Conservation (phyloP, 805 yeast genomes). For the Saturnispora gosingensis region DNA sequence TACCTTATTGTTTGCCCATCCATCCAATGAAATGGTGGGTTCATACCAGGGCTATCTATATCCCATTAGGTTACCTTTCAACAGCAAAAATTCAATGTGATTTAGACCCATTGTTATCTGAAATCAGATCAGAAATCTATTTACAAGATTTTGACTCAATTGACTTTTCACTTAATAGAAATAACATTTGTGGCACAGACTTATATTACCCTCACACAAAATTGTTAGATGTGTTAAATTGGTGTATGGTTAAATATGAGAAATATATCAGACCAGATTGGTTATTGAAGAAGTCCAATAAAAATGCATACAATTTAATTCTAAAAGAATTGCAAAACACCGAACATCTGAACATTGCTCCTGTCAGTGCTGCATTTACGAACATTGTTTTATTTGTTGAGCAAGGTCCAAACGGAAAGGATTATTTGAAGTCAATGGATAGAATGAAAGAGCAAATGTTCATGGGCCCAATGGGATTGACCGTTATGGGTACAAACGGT, state of each 20-base stretch:
- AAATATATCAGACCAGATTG: conserved; percentile 66
- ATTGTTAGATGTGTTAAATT: conserved; percentile 54
- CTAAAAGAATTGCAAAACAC: conserved; percentile 73
- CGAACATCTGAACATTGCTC: conserved; percentile 79
- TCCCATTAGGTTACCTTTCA: conserved; percentile 77
- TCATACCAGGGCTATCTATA: conserved; percentile 86
- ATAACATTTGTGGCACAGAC: conserved; percentile 85
- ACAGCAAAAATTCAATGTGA: conserved; percentile 46
- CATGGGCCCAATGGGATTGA: conserved; percentile 84
- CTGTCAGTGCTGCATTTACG: conserved; percentile 82
- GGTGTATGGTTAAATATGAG: conserved; percentile 54
- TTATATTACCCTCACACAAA: conserved; percentile 86
- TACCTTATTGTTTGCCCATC: conserved; percentile 72
- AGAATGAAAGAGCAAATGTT: conserved; percentile 71
- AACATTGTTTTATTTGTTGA: conserved; percentile 60
- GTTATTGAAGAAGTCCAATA: conserved; percentile 45
- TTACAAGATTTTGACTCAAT: conserved; percentile 52
- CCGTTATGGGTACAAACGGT: conserved; percentile 96
- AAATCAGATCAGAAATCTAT: conserved; percentile 76
- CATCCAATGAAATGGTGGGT: conserved; percentile 99
- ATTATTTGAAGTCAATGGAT: conserved; percentile 44
- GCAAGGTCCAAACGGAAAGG: conserved; percentile 60
- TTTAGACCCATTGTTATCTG: conserved; percentile 52
- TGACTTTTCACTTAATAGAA: conserved; percentile 62
- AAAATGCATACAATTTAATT: conserved; percentile 51